Evolutionary conservation across 306 rosid genomes (phyloP).

Genomic region (Quercus parvula): DNA sequence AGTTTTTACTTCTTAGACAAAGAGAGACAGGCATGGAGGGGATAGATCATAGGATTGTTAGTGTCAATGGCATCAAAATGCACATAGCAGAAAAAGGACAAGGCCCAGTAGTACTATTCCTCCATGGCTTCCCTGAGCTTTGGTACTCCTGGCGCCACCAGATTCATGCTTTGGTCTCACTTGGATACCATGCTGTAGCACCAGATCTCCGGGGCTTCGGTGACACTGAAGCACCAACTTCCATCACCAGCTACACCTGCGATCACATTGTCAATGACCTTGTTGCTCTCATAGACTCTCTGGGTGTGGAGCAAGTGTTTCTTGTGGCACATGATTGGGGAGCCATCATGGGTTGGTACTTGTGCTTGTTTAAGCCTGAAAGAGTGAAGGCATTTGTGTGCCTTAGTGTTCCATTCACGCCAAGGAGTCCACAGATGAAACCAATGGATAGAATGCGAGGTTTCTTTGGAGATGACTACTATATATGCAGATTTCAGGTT

Average conservation of each 20-base stretch:
- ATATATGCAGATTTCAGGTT: constrained; percentile 42
- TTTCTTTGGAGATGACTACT: constrained; percentile 33
- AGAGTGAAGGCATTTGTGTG: constrained; percentile 30
- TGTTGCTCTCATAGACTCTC: constrained; percentile 3
- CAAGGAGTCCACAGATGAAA: constrained; percentile 14
- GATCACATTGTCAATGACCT: constrained; percentile 28
- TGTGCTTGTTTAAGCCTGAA: constrained; percentile 30
- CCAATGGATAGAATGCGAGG: constrained; percentile 24
- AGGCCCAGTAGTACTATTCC: constrained; percentile 32
- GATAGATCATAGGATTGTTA: constrained; percentile 14
- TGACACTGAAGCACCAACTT: constrained; percentile 16
- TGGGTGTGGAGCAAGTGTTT: constrained; percentile 18
- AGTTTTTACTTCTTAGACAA: not conserved
- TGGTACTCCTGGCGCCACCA: constrained; percentile 42
- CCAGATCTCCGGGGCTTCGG: constrained; percentile 42
- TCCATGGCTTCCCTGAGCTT: constrained; percentile 40
- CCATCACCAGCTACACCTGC: constrained; percentile 3
- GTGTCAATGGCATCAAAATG: constrained; percentile 37
- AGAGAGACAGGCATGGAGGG: constrained; percentile 13
- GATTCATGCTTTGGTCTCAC: constrained; percentile 12
- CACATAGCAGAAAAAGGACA: constrained; percentile 33
- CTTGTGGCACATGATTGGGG: constrained; percentile 44
- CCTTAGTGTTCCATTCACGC: constrained; percentile 28
- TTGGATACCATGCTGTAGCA: constrained; percentile 31
- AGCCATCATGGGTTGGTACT: constrained; percentile 28